phyloP scores from a whole-genome alignment of 176 grass and related monocot genomes.

The Aegilops sharonensis region DNA sequence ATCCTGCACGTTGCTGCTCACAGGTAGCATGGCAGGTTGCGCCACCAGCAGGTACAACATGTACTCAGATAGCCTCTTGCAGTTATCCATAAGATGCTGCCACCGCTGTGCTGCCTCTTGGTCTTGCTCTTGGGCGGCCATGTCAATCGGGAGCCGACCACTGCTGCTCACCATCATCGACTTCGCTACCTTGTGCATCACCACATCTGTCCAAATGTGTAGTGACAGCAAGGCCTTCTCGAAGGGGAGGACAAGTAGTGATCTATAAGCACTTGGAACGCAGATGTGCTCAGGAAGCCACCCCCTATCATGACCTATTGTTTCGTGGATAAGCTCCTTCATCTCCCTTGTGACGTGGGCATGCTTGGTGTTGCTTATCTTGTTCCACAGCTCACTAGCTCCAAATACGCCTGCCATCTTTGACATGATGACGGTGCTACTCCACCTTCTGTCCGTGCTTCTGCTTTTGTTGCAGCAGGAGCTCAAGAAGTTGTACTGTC shows the following conservation, averaged over 20 bases:
- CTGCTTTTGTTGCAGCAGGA: background rate
- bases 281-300: background rate
- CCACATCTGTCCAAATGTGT: background rate
- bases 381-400: background rate
- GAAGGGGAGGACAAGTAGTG: background rate
- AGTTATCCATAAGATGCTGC: background rate
- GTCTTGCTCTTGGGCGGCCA: background rate
- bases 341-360: background rate
- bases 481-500: background rate
- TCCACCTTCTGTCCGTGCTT: background rate
- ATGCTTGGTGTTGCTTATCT: background rate
- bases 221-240: background rate
- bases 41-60: background rate
- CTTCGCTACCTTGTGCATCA: background rate
- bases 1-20: background rate
- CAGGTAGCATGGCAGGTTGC: background rate
- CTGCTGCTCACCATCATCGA: background rate
- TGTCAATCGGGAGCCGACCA: background rate
- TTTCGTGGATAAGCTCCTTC: background rate
- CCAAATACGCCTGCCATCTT: background rate
- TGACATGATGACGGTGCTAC: background rate
- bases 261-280: background rate
- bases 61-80: constrained; percentile 5
- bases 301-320: background rate
- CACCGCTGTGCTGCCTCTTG: background rate